phyloP scores from a whole-genome alignment of 2,329 filamentous ascomycete genomes.

The Trichoderma breve region DNA sequence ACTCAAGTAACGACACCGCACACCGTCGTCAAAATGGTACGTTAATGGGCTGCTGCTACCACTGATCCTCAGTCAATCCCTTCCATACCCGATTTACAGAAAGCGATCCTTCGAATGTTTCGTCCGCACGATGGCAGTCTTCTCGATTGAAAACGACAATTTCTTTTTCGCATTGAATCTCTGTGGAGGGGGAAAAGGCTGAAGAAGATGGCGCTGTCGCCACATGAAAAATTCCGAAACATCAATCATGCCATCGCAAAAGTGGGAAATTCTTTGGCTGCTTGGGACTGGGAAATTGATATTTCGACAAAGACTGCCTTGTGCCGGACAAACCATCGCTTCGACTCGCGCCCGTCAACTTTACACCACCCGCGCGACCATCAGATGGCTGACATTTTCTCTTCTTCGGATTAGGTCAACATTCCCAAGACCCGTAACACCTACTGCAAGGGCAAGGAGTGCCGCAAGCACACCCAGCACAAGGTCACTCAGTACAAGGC shows the following conservation, averaged over 20 bases:
- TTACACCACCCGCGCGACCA: conserved; percentile 6
- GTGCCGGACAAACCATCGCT: conserved; percentile 21
- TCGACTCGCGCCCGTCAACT: conserved; percentile 12
- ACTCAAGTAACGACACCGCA: conserved; percentile 43
- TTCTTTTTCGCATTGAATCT: background rate
- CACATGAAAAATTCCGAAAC: background rate
- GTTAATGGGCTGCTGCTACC: conserved; percentile 26
- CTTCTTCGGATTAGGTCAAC: conserved; percentile 68
- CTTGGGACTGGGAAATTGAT: background rate
- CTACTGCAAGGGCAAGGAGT: conserved; percentile 96
- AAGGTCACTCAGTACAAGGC: conserved; percentile 97
- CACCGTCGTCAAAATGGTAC: conserved; percentile 51
- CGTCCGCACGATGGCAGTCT: conserved; percentile 35
- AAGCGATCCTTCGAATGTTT: conserved; percentile 25
- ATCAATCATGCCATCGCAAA: background rate
- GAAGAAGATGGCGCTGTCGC: background rate
- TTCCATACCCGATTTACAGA: conserved; percentile 5
- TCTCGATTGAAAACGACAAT: conserved; percentile 12
- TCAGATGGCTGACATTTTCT: conserved; percentile 27
- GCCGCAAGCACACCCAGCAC: conserved; percentile 88
- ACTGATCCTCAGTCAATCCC: conserved; percentile 18
- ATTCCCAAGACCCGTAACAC: conserved; percentile 97
- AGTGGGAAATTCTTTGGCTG: background rate
- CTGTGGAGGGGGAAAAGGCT: background rate
- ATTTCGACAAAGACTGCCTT: conserved; percentile 23